phyloP scores from a whole-genome alignment of 306 rosid species.

The Gastrolobium bilobum region DNA sequence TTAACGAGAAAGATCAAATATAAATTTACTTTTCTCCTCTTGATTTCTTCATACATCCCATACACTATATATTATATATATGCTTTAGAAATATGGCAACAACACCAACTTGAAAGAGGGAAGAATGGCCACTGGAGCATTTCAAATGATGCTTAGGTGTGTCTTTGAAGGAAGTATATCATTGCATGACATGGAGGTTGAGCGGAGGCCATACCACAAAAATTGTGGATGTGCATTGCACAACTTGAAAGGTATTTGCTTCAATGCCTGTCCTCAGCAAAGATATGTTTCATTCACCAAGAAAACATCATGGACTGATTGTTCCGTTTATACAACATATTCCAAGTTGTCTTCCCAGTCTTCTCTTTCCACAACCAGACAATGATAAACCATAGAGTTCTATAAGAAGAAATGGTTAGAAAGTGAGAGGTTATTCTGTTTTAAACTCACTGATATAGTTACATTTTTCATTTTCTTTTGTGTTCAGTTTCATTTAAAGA shows the following conservation, averaged over 20 bases:
- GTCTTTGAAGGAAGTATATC: slow-evolving; percentile 73
- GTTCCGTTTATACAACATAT: slow-evolving; percentile 30
- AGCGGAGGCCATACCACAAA: slow-evolving; percentile 83
- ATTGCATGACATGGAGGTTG: slow-evolving; percentile 59
- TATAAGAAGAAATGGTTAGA: background rate
- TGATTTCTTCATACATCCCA: slow-evolving; percentile 44
- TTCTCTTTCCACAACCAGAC: slow-evolving; percentile 17
- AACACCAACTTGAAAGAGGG: slow-evolving; percentile 15
- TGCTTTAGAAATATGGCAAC: background rate
- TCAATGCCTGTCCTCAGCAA: slow-evolving; percentile 40
- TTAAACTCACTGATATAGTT: background rate
- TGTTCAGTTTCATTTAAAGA: background rate
- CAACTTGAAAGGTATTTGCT: slow-evolving; percentile 46
- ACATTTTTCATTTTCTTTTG: slow-evolving; percentile 7
- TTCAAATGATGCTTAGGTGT: slow-evolving; percentile 53
- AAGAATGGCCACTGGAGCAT: slow-evolving; percentile 57
- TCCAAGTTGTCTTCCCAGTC: slow-evolving; percentile 37
- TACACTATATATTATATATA: background rate
- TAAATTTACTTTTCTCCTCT: slow-evolving; percentile 39
- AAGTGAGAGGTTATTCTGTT: slow-evolving; percentile 12
- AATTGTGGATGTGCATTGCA: slow-evolving; percentile 84
- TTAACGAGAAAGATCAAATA: slow-evolving; percentile 30
- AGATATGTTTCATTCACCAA: slow-evolving; percentile 53
- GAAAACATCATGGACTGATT: slow-evolving; percentile 52
- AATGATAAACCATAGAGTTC: background rate